Base-by-base conservation (phyloP, 2,329 filamentous ascomycete species). In the Curvularia eragrostidis region DNA sequence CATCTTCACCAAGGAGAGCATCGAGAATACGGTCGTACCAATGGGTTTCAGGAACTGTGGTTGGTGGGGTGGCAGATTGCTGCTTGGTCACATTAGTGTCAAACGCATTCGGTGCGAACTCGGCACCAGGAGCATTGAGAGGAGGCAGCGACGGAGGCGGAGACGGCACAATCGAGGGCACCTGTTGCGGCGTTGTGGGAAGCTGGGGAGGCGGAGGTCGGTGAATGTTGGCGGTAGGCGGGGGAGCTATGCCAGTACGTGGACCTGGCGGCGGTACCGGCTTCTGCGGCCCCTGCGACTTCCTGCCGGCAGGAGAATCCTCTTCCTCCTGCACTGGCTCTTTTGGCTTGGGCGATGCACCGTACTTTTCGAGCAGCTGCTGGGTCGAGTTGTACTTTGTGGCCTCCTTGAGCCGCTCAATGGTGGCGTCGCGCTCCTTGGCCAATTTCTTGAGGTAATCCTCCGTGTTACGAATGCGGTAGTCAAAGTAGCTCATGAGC, bases 11-110 rank as follows among this genome's bases (percentile, higher is more conserved):
- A 0, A 99, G 84, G 24, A 99, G 86, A 0, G 96, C 86, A 71
- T 99, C 95, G 56, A 99, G 82, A 52, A 99, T 88, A 54, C 94
- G 87, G 75, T 99, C 95, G 77, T 98, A 99, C 95, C 95, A 99
- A 72, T 90, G 88, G 15, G 87, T 80, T 64, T 76, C 67, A n/a
- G 73, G 71, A 47, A 69, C 74, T 2, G 71, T 69, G 1, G 73
- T 58, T 41, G 84, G 80, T 1, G 69, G 58, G 5, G 73, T 69
- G 2, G 73, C 56, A 3, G 74, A 64, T 48, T 72, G 73, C 48
- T 75, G 70, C 32, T 70, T 66, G 5, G 69, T 68, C 5, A 70
- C 43, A n/a, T 71, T 69, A 1, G 61, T 58, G 0, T 56, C 61
- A 64, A 87, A 89, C 1, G 90, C 90, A 62, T 93, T 92, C 0